Conservation (phyloP, 148 eudicot species). For the Vaccinium macrocarpon region DNA sequence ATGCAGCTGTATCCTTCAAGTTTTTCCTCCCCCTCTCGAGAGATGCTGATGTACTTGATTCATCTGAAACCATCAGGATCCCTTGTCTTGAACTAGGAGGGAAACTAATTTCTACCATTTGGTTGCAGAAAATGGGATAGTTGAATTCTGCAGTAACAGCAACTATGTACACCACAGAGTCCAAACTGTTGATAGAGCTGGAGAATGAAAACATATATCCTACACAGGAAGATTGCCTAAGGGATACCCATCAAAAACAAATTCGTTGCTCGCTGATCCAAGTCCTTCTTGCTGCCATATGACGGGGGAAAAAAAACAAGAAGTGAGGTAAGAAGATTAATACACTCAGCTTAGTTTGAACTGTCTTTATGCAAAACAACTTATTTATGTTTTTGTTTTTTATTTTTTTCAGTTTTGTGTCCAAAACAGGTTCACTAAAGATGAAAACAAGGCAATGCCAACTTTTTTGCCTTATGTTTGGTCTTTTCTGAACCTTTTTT, state of each 20-base stretch:
- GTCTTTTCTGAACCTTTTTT: neutral
- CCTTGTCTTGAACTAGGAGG: constrained; percentile 5
- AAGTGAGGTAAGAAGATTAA: neutral
- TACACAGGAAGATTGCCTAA: constrained; percentile 58
- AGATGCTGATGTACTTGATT: constrained; percentile 12
- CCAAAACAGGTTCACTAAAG: neutral
- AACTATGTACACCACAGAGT: constrained; percentile 45
- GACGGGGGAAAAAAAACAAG: neutral
- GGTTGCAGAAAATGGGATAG: constrained; percentile 14
- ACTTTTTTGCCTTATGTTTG: neutral
- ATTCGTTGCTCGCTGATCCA: constrained; percentile 47
- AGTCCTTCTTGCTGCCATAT: constrained; percentile 62
- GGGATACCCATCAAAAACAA: constrained; percentile 56
- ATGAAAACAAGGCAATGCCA: neutral
- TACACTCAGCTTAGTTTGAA: neutral
- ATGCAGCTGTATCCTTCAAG: constrained; percentile 25
- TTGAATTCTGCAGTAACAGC: constrained; percentile 16
- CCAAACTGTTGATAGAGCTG: constrained; percentile 13
- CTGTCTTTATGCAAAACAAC: neutral
- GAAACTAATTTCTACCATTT: constrained; percentile 18
- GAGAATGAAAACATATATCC: constrained; percentile 1
- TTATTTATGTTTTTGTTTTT: neutral
- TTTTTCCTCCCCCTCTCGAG: neutral
- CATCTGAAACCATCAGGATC: constrained; percentile 10
- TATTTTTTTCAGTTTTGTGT: neutral